phyloP scores from a whole-genome alignment of 805 yeast genomes.

The Monosporozyma yasuniensis region DNA sequence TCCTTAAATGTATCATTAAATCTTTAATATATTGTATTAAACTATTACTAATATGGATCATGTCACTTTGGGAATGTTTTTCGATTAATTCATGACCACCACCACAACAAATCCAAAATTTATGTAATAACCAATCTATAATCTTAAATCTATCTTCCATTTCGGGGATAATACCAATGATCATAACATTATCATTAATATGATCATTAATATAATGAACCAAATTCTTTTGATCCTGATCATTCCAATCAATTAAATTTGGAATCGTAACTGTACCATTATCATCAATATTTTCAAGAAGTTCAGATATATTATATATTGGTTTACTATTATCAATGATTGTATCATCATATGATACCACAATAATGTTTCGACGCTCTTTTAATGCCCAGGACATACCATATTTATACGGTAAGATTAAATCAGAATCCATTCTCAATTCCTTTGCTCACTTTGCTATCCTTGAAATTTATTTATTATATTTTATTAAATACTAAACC shows the following conservation, averaged over 20 bases:
- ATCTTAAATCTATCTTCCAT: neutral
- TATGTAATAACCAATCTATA: slow-evolving; percentile 33
- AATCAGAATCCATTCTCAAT: neutral
- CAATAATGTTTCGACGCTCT: neutral
- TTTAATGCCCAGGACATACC: neutral
- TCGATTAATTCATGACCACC: neutral
- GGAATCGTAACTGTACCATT: slow-evolving; percentile 10
- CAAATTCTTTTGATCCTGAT: slow-evolving; percentile 9
- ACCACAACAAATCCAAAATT: slow-evolving; percentile 28
- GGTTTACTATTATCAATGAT: neutral
- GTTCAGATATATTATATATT: neutral
- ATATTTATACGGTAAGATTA: neutral
- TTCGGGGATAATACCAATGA: neutral
- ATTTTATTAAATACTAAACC: no score
- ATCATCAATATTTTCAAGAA: neutral
- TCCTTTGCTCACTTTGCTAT: no score
- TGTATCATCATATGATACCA: neutral
- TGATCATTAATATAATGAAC: neutral
- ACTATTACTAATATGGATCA: slow-evolving; percentile 6
- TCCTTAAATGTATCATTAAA: slow-evolving; percentile 44
- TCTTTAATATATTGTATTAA: slow-evolving; percentile 45
- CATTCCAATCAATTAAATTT: slow-evolving; percentile 10
- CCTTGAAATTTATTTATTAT: no score
- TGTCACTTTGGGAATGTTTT: neutral
- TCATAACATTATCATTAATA: neutral